Base-by-base conservation (phyloP, 2,329 filamentous ascomycete species). In the Leptodontidium sp. region DNA sequence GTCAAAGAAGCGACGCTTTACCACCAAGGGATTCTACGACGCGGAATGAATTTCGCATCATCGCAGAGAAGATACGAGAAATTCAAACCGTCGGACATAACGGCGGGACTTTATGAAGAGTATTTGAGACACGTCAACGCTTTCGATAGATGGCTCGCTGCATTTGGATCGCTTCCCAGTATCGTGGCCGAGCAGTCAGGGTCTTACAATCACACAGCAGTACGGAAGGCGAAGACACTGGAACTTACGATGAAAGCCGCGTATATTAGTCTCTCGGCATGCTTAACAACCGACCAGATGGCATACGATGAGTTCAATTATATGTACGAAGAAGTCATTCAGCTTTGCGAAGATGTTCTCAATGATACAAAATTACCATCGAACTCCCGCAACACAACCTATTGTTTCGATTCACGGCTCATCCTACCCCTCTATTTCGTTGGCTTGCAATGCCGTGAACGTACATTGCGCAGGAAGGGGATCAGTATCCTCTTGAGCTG, bases 361-460 rank as follows among this genome's bases (percentile, higher is more conserved):
- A 52, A 64, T 24, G 14, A 40, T 4, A 62, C 58, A 17, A 45
- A 43, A 21, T 53, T 40, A 35, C 61, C 47, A 15, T 53, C 53
- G 7, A 45, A 17, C 12, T 61, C n/a, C 49, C 58, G 52, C n/a
- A 62, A 55, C 4, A 65, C 66, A 3, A 62, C 62, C 32, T 91
- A 90, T 76, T 87, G 87, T 45, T 84, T 88, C 26, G 87, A 90
- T 61, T 78, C 89, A 4, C 88, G 88, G 38, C 87, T 91, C 64
- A 84, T 91, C 3, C 85, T 88, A 7, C 87, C 88, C 0, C 81
- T 91, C 1, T 91, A 87, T 69, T 84, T 90, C 6, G 85, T 89
- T 9, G 88, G 86, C 7, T 88, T 87, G 11, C 90, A 90, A 74
- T 91, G 88, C 73, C 84, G 88, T 3, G 84, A 90, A 66, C 82